Conservation (phyloP, 352 stramenopile species). For the Thraustotheca clavata region DNA sequence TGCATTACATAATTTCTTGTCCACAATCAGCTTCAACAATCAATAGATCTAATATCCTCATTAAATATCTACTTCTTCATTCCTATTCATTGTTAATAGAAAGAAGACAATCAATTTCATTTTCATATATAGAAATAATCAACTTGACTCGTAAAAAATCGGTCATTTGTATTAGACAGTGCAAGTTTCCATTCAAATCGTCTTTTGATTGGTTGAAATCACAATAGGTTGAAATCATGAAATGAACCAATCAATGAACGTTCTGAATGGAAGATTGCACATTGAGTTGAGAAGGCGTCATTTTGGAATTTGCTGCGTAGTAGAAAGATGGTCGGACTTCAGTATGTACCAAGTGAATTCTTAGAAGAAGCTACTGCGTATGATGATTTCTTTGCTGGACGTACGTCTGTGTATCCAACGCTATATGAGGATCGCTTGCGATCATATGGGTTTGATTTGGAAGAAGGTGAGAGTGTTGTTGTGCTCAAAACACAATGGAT, state of each 20-base stretch:
- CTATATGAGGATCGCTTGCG: neutral
- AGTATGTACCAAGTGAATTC: neutral
- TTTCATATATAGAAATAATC: neutral
- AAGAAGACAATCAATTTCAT: neutral
- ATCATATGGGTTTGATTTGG: neutral
- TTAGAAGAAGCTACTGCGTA: neutral
- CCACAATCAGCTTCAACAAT: too few relatives aligned
- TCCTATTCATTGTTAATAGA: neutral
- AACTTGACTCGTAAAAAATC: neutral
- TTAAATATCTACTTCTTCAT: neutral
- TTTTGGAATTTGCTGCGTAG: neutral
- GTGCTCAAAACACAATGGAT: neutral
- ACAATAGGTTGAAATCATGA: neutral
- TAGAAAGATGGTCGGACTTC: neutral
- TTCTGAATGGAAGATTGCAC: conserved; percentile 7
- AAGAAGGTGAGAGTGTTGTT: neutral
- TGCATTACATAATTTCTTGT: too few relatives aligned
- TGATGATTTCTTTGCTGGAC: neutral
- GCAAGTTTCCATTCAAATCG: neutral
- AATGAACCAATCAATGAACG: neutral
- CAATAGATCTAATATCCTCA: neutral
- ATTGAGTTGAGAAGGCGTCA: neutral
- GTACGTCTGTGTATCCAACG: neutral
- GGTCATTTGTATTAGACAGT: neutral
- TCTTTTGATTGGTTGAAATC: neutral